These are phyloP conservation scores for Candida suzukii DNA, from an alignment of 805 yeast genomes.

Conservation along the genomic window DNA sequence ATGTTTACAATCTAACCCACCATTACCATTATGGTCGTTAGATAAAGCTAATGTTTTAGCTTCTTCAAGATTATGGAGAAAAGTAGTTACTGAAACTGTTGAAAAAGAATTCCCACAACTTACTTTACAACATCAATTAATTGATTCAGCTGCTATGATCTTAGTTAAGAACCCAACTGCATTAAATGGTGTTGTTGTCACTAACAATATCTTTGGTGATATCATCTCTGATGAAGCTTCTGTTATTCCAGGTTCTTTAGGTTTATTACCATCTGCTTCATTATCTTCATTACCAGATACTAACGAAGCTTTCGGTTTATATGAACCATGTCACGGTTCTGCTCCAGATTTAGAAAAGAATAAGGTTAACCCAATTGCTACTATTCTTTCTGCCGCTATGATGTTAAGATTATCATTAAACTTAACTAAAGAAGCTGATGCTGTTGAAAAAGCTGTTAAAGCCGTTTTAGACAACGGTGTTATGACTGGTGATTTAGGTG, in stretches of 20 bases:
- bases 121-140: conserved; percentile 84
- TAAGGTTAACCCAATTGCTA: conserved; percentile 93
- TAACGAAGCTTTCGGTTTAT: conserved; percentile 88
- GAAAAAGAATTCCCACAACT: conserved; percentile 86
- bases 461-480: conserved; percentile 75
- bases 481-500: conserved; percentile 90
- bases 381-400: conserved; percentile 94
- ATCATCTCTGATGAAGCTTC: conserved; percentile 97
- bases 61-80: conserved; percentile 93
- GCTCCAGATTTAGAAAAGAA: conserved; percentile 90
- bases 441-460: conserved; percentile 82
- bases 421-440: conserved; percentile 76
- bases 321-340: conserved; percentile 98
- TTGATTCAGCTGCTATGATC: conserved; percentile 99
- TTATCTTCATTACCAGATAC: conserved; percentile 95
- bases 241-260: conserved; percentile 95
- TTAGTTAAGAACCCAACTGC: conserved; percentile 85
- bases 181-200: conserved; percentile 87
- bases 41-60: conserved; percentile 98
- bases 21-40: conserved; percentile 89
- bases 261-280: conserved; percentile 93
- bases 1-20: conserved; percentile 91
- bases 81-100: conserved; percentile 81
- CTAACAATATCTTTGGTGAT: conserved; percentile 97
- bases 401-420: conserved; percentile 90